phyloP scores from a whole-genome alignment of 78 protist species.

The slime mould (Dictyostelium discoideum) region DNA sequence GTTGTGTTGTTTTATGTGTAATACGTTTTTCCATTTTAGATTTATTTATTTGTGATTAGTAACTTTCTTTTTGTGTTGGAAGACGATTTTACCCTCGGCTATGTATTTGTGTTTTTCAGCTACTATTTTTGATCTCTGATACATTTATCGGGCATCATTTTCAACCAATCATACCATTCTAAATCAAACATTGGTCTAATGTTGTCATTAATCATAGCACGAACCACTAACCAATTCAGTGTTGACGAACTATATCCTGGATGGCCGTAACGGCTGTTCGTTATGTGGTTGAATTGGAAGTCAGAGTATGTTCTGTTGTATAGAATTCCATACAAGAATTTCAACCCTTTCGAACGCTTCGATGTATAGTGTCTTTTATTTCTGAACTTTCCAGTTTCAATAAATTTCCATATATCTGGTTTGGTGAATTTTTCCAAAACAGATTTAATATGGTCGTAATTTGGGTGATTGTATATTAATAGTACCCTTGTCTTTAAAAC shows the following conservation, averaged over 20 bases:
- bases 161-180: not conserved
- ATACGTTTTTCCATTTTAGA: too few species aligned
- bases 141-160: not conserved
- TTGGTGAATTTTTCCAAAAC: not conserved
- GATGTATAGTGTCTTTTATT: not conserved
- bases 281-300: not conserved
- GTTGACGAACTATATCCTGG: not conserved
- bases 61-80: too few species aligned
- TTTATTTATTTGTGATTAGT: too few species aligned
- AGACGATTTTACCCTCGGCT: too few species aligned
- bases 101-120: not conserved
- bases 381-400: not conserved
- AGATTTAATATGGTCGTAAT: not conserved
- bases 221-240: not conserved
- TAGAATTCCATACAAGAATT: not conserved
- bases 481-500: not conserved
- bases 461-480: constrained; percentile 1
- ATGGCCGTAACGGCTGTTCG: not conserved
- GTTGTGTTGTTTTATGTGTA: too few species aligned
- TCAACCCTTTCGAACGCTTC: not conserved
- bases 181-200: not conserved
- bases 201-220: constrained; percentile 7
- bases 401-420: not conserved
- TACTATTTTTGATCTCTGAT: not conserved
- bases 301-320: not conserved